These are phyloP conservation scores for Larix kaempferi DNA, from an alignment of 75 land plant genomes.

Conservation along the genomic window DNA sequence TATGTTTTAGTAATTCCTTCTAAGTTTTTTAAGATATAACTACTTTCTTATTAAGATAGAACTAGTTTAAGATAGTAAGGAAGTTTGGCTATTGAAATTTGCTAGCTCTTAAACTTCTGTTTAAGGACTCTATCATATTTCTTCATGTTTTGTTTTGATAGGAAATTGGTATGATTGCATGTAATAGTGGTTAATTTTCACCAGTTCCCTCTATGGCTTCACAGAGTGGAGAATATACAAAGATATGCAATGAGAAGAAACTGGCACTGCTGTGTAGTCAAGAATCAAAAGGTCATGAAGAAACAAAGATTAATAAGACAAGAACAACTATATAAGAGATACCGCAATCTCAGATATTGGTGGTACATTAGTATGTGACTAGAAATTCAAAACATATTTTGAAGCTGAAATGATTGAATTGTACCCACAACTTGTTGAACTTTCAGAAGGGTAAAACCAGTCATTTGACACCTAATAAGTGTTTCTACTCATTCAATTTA, in stretches of 20 bases:
- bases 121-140: not conserved
- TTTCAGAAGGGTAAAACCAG: conserved; percentile 61
- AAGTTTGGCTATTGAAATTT: not conserved
- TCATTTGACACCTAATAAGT: not conserved
- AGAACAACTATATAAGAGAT: conserved; percentile 36
- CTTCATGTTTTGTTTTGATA: not conserved
- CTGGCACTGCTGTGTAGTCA: conserved; percentile 41
- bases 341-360: conserved; percentile 39
- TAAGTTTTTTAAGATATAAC: not conserved
- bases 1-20: not conserved
- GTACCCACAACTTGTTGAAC: conserved; percentile 64
- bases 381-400: conserved; percentile 47
- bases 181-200: not conserved
- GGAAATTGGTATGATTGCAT: not conserved
- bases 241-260: conserved; percentile 61
- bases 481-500: not conserved
- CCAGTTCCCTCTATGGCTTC: not conserved
- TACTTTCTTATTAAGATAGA: not conserved
- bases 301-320: conserved; percentile 46
- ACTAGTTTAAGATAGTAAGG: not conserved
- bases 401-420: conserved; percentile 68
- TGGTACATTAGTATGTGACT: conserved; percentile 57
- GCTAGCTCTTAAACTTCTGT: too few species aligned
- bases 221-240: conserved; percentile 60
- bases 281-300: conserved; percentile 56